phyloP scores from a whole-genome alignment of 768 basidiomycete species.

The Lyophyllum semitale region DNA sequence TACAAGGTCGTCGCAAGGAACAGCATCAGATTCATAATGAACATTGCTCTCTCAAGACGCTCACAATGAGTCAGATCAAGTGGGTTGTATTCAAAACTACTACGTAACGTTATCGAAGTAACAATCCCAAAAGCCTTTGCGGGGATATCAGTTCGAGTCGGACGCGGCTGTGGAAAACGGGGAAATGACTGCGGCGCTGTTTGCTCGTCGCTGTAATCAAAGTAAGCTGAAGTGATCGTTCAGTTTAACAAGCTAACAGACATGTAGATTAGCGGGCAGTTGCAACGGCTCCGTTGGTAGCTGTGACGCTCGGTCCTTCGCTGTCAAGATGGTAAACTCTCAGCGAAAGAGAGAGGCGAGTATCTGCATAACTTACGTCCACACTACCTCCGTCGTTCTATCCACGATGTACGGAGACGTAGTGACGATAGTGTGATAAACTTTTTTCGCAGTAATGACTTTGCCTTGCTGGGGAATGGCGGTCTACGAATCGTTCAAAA shows the following conservation, averaged over 20 bases:
- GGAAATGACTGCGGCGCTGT: not conserved
- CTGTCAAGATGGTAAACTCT: not conserved
- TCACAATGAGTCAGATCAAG: too few species aligned
- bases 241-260: not conserved
- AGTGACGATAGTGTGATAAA: slow-evolving; percentile 19
- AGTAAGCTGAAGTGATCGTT: not conserved
- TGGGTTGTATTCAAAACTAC: too few species aligned
- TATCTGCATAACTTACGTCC: slow-evolving; percentile 21
- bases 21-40: too few species aligned
- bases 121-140: not conserved
- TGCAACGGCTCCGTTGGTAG: not conserved
- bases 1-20: too few species aligned
- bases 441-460: slow-evolving; percentile 19
- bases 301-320: not conserved
- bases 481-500: not conserved
- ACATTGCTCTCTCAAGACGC: too few species aligned
- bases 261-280: not conserved
- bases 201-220: not conserved
- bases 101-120: not conserved
- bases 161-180: too few species aligned
- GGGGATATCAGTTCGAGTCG: not conserved
- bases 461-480: not conserved
- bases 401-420: slow-evolving; percentile 25
- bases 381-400: slow-evolving; percentile 20
- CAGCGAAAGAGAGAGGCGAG: not conserved